Percentiles rank a stretch among this genome's conserved stretches.
These are phyloP conservation scores for Floccularia luteovirens DNA, from an alignment of 768 basidiomycete species.

Conservation along the genomic window DNA sequence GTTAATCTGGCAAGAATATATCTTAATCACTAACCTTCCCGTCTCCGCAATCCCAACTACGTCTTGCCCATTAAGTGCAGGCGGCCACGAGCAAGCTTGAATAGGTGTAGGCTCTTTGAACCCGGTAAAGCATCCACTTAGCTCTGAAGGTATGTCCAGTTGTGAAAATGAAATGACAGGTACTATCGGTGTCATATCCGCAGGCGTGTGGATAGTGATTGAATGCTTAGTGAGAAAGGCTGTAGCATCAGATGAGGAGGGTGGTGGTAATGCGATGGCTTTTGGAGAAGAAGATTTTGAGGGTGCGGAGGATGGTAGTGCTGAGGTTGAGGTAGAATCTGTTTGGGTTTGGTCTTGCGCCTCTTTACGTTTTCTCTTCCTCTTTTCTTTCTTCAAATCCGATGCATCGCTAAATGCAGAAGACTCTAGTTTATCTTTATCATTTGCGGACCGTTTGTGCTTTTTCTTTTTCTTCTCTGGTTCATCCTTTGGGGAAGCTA, in stretches of 20 bases:
- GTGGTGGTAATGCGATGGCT: slow-evolving; percentile 11
- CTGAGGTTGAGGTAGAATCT: slow-evolving; percentile 9
- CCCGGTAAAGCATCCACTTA: slow-evolving; percentile 54
- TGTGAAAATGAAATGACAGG: slow-evolving; percentile 75
- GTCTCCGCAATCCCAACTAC: slow-evolving; percentile 97
- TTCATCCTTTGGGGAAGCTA: slow-evolving; percentile 6
- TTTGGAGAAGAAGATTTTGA: slow-evolving; percentile 6
- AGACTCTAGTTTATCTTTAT: neutral
- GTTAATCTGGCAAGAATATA: too few species aligned
- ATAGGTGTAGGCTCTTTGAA: slow-evolving; percentile 93
- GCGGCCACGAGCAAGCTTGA: slow-evolving; percentile 93
- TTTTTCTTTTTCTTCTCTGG: slow-evolving; percentile 27
- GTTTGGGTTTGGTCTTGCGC: slow-evolving; percentile 12
- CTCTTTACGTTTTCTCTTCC: slow-evolving; percentile 34
- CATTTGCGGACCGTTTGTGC: slow-evolving; percentile 27
- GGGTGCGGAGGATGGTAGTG: slow-evolving; percentile 12
- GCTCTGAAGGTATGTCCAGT: slow-evolving; percentile 53
- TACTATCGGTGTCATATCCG: slow-evolving; percentile 32
- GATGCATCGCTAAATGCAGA: neutral
- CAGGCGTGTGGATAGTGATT: slow-evolving; percentile 61
- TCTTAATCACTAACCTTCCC: slow-evolving; percentile 59
- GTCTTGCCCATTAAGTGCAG: slow-evolving; percentile 73
- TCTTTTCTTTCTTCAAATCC: slow-evolving; percentile 26
- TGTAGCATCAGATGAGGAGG: slow-evolving; percentile 34
- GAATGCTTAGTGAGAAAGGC: slow-evolving; percentile 66